phyloP scores from a whole-genome alignment of 1,284 basidiomycete species.

The Sparassis latifolia region DNA sequence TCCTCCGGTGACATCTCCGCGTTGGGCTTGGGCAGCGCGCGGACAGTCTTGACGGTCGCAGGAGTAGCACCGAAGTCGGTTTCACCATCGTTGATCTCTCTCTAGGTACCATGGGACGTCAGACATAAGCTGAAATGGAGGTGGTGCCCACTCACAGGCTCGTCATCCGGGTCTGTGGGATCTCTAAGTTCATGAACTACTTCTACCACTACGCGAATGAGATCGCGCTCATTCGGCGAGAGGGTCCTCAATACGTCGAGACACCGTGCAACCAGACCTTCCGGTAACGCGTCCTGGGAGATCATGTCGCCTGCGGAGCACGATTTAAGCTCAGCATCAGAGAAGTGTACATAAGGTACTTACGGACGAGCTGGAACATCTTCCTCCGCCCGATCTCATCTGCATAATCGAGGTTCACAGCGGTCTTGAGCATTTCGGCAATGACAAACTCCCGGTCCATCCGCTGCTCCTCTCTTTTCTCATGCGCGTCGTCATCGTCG shows the following conservation, averaged over 20 bases:
- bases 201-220: conserved; percentile 93
- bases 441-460: conserved; percentile 73
- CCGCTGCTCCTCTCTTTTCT: conserved; percentile 47
- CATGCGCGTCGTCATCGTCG: conserved; percentile 31
- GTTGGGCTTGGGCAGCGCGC: conserved; percentile 33
- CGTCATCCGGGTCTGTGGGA: conserved; percentile 45
- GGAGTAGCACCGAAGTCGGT: conserved; percentile 30
- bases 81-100: conserved; percentile 25
- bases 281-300: conserved; percentile 75
- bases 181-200: conserved; percentile 85
- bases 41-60: conserved; percentile 19
- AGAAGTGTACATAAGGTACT: conserved; percentile 25
- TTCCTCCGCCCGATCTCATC: conserved; percentile 94
- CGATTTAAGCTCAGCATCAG: not conserved
- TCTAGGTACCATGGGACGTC: conserved; percentile 15
- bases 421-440: conserved; percentile 76
- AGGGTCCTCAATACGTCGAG: conserved; percentile 86
- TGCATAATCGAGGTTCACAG: conserved; percentile 83
- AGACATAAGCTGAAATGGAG: not conserved
- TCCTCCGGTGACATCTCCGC: conserved; percentile 55
- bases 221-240: conserved; percentile 80
- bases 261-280: conserved; percentile 72
- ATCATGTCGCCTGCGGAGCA: conserved; percentile 73
- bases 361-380: conserved; percentile 84
- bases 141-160: not conserved